Conservation (phyloP, 192 early-diverging fungal species). For the Rhizophagus sp. region DNA sequence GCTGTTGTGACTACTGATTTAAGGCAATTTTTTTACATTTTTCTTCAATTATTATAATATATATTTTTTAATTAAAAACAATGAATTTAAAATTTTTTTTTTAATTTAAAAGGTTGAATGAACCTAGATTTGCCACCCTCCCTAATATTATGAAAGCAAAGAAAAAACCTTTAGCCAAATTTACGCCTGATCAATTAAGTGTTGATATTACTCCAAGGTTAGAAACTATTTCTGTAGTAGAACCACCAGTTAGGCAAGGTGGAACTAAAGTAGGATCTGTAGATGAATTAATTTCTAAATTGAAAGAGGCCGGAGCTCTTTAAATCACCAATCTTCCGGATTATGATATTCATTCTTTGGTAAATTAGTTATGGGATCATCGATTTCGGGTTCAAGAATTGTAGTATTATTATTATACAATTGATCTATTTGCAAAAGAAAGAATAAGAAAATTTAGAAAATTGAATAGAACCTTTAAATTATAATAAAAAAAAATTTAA, state of each 20-base stretch:
- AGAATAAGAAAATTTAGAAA: background rate
- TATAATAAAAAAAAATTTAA: no score
- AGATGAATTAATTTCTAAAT: constrained; percentile 90
- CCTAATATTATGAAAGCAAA: constrained; percentile 99
- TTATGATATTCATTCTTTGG: background rate
- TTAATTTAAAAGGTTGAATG: constrained; percentile 71
- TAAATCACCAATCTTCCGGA: constrained; percentile 13
- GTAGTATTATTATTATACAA: background rate
- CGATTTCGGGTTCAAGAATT: background rate
- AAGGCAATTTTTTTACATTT: constrained; percentile 49
- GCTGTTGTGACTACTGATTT: constrained; percentile 95
- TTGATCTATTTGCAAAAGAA: background rate
- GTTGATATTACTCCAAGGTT: constrained; percentile 85
- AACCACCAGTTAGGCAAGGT: constrained; percentile 91
- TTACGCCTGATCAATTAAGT: constrained; percentile 75
- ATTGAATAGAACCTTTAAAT: background rate
- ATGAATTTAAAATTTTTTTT: background rate
- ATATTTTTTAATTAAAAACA: constrained; percentile 2
- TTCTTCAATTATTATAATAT: constrained; percentile 16
- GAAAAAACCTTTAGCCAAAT: constrained; percentile 90
- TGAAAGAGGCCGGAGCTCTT: constrained; percentile 47
- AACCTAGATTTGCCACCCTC: constrained; percentile 94
- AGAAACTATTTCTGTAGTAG: constrained; percentile 85
- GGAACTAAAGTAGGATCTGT: constrained; percentile 90
- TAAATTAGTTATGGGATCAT: background rate